phyloP scores from a whole-genome alignment of 495 filamentous ascomycete species.

The Penicillium lividum region DNA sequence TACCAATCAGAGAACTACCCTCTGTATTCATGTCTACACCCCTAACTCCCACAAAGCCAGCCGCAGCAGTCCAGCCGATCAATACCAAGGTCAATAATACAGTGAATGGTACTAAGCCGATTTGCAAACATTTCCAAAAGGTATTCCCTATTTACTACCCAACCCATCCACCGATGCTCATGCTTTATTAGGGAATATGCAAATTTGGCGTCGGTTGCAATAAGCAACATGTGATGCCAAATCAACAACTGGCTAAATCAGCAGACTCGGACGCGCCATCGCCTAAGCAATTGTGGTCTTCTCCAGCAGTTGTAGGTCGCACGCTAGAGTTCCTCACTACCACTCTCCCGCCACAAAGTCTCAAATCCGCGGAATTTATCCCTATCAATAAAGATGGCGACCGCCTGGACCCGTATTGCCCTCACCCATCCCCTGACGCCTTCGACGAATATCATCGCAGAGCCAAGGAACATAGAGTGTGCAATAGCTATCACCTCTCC shows the following conservation, averaged over 20 bases:
- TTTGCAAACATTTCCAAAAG: slow-evolving; percentile 46
- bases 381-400: slow-evolving; percentile 47
- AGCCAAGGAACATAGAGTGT: slow-evolving; percentile 38
- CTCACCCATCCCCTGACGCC: slow-evolving; percentile 28
- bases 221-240: slow-evolving; percentile 36
- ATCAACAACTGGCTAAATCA: background rate
- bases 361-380: slow-evolving; percentile 35
- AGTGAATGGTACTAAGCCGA: slow-evolving; percentile 24
- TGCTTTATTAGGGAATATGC: slow-evolving; percentile 38
- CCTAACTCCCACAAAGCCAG: slow-evolving; percentile 23
- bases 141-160: slow-evolving; percentile 15
- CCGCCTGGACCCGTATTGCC: slow-evolving; percentile 41
- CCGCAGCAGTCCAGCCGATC: slow-evolving; percentile 6
- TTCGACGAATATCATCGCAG: slow-evolving; percentile 36
- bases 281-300: slow-evolving; percentile 21
- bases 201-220: slow-evolving; percentile 39
- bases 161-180: background rate
- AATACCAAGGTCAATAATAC: slow-evolving; percentile 11
- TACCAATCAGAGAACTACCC: slow-evolving; percentile 47
- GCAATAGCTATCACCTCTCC: slow-evolving; percentile 46
- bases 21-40: slow-evolving; percentile 44
- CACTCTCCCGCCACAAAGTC: slow-evolving; percentile 25
- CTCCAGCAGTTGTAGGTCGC: slow-evolving; percentile 21
- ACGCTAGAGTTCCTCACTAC: slow-evolving; percentile 28
- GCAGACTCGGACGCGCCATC: slow-evolving; percentile 17